Evolutionary conservation across 805 yeast species (phyloP).

Genomic region (Metschnikowia lachancei): DNA sequence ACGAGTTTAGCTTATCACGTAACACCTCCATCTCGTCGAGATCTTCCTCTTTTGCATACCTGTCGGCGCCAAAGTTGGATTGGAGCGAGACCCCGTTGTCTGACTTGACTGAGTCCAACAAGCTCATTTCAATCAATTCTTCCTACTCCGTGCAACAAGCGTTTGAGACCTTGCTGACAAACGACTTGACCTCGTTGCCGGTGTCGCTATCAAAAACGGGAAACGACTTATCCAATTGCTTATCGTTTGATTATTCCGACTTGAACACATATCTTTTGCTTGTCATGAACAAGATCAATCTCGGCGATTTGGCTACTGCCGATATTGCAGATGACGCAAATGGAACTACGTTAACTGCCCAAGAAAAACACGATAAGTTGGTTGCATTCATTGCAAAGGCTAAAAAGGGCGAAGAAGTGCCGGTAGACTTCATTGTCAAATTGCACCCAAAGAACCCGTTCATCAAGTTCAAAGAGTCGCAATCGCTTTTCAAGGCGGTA

Average conservation of each 20-base stretch:
- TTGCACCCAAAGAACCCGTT: constrained; percentile 88
- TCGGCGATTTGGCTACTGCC: constrained; percentile 34
- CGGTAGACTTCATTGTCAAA: constrained; percentile 83
- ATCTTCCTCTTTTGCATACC: constrained; percentile 16
- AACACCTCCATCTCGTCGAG: constrained; percentile 27
- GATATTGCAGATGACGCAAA: constrained; percentile 25
- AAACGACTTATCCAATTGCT: constrained; percentile 58
- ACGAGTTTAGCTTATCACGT: constrained; percentile 40
- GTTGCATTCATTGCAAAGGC: constrained; percentile 54
- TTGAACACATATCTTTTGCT: constrained; percentile 80
- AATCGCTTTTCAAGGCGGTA: constrained; percentile 68
- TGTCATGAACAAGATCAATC: constrained; percentile 67
- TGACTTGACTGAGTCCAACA: constrained; percentile 76
- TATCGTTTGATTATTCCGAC: constrained; percentile 90
- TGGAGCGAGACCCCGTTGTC: constrained; percentile 73
- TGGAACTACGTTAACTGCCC: constrained; percentile 26
- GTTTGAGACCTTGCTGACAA: constrained; percentile 67
- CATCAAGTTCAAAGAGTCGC: constrained; percentile 67
- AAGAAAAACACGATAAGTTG: constrained; percentile 38
- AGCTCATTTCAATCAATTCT: constrained; percentile 67
- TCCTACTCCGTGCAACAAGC: constrained; percentile 80
- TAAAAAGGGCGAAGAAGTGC: constrained; percentile 83
- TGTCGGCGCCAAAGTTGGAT: constrained; percentile 32
- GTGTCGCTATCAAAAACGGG: constrained; percentile 39
- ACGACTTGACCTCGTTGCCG: constrained; percentile 84